phyloP scores from a whole-genome alignment of 495 filamentous ascomycete species.

The Podospora conica region DNA sequence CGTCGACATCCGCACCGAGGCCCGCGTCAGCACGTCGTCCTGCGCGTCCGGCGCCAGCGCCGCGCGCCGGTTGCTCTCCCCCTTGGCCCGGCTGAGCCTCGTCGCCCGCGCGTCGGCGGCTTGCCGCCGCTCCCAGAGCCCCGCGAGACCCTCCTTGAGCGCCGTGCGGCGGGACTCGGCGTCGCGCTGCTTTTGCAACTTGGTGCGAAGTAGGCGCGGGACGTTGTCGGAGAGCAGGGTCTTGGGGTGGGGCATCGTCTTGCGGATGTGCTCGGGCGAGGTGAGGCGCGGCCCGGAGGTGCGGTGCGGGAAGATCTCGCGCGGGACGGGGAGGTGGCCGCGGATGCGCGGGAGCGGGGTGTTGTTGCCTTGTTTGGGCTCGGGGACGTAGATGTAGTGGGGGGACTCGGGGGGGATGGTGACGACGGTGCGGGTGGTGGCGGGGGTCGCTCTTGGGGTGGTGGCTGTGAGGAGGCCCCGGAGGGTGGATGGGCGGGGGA shows the following conservation, averaged over 20 bases:
- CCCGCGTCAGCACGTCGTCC: conserved; percentile 41
- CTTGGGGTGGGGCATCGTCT: conserved; percentile 20
- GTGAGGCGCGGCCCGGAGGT: conserved; percentile 29
- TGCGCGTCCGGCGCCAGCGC: conserved; percentile 33
- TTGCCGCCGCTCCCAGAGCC: conserved; percentile 36
- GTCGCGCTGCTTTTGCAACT: too few relatives aligned
- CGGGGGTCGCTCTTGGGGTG: conserved; percentile 55
- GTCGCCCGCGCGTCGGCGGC: conserved; percentile 10
- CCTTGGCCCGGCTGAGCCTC: conserved; percentile 10
- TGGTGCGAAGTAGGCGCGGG: too few relatives aligned
- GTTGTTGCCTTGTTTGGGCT: conserved; percentile 39
- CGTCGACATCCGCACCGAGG: conserved; percentile 29
- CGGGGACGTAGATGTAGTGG: conserved; percentile 39
- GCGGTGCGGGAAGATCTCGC: conserved; percentile 35
- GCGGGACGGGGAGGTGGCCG: conserved; percentile 42
- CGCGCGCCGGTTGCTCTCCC: conserved; percentile 22
- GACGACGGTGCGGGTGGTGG: conserved; percentile 55
- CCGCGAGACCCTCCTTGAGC: conserved; percentile 31
- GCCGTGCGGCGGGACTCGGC: conserved; percentile 34
- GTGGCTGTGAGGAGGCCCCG: conserved; percentile 36
- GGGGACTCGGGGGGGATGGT: conserved; percentile 42
- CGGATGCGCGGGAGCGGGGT: conserved; percentile 28
- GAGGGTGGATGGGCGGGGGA: conserved; percentile 17
- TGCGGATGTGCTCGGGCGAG: conserved; percentile 22
- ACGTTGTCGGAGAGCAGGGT: too few relatives aligned